Evolutionary conservation across 345 rosid genomes (phyloP).

Genomic region (Lenwebbia sp.): DNA sequence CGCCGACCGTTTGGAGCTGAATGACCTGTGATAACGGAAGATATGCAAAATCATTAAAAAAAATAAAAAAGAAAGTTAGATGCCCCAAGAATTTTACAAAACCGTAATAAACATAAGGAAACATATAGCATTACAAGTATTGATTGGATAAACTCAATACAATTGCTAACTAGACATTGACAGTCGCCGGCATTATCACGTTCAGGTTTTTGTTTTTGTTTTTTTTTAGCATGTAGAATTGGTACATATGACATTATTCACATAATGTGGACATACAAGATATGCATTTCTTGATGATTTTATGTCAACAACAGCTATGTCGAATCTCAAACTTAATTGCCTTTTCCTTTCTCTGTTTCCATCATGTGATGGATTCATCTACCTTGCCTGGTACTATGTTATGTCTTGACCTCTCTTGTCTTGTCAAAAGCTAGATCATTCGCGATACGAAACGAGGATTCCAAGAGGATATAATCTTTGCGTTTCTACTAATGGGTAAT

Average conservation of each 20-base stretch:
- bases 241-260: neutral
- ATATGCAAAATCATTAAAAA: too few relatives aligned
- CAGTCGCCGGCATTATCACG: rapidly evolving
- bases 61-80: neutral
- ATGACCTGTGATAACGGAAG: too few relatives aligned
- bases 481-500: neutral
- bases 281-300: neutral
- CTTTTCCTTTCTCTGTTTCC: neutral
- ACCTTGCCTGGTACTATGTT: neutral
- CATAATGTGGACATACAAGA: neutral
- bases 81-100: neutral
- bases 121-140: neutral
- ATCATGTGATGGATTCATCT: neutral
- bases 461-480: neutral
- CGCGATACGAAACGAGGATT: neutral
- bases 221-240: neutral
- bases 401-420: neutral
- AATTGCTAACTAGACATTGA: neutral
- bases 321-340: neutral
- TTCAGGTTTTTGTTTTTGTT: neutral
- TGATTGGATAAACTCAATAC: neutral
- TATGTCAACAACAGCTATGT: neutral
- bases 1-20: too few relatives aligned
- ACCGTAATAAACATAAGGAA: neutral
- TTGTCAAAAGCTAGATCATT: neutral